These are phyloP conservation scores for Ogataea kodamae DNA, from an alignment of 805 yeast species.

Conservation along the genomic window DNA sequence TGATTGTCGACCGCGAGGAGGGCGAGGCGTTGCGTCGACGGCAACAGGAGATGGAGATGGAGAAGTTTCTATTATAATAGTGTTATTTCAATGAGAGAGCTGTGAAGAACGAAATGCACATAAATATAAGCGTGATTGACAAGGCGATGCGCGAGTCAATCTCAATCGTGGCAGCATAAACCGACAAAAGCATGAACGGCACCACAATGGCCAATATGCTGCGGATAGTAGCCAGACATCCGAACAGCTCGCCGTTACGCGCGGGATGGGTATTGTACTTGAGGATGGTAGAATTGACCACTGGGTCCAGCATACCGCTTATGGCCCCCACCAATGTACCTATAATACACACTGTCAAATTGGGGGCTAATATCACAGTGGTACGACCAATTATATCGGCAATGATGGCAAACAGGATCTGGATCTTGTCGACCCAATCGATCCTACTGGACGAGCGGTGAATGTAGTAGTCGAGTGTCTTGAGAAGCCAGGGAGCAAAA, in stretches of 20 bases:
- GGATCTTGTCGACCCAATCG: constrained; percentile 40
- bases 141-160: constrained; percentile 38
- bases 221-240: constrained; percentile 60
- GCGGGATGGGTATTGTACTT: constrained; percentile 55
- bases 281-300: constrained; percentile 53
- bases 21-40: constrained; percentile 23
- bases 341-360: constrained; percentile 30
- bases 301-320: constrained; percentile 53
- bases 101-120: constrained; percentile 2
- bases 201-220: constrained; percentile 44
- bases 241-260: constrained; percentile 68
- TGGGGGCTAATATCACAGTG: constrained; percentile 32
- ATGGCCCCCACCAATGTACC: constrained; percentile 41
- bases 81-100: constrained; percentile 5
- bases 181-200: constrained; percentile 46
- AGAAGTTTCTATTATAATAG: neutral
- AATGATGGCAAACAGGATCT: constrained; percentile 31
- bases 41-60: constrained; percentile 7
- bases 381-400: constrained; percentile 40
- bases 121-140: constrained; percentile 16
- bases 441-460: constrained; percentile 38
- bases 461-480: constrained; percentile 35
- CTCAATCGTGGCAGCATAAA: constrained; percentile 46
- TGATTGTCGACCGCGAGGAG: constrained; percentile 29
- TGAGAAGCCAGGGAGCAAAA: constrained; percentile 48